Conservation (phyloP, 805 yeast species). For the Saccharomycopsis sp. region DNA sequence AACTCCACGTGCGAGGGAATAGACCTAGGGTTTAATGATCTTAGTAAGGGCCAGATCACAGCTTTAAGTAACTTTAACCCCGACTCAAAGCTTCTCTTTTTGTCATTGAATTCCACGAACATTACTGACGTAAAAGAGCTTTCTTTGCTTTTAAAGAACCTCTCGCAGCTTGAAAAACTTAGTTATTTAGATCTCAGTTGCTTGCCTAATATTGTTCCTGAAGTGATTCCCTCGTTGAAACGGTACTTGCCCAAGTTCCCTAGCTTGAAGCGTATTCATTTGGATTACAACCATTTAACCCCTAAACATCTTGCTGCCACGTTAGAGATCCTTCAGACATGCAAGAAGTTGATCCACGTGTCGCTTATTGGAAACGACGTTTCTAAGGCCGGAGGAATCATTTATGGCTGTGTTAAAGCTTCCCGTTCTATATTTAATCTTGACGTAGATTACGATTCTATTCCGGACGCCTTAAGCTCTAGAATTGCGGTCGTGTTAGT, state of each 20-base stretch:
- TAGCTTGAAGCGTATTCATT: slow-evolving; percentile 55
- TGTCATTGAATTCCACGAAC: slow-evolving; percentile 63
- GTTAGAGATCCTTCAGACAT: slow-evolving; percentile 63
- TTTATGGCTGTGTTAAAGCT: slow-evolving; percentile 63
- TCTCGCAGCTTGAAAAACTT: slow-evolving; percentile 48
- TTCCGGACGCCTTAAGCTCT: slow-evolving; percentile 60
- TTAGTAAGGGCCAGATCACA: slow-evolving; percentile 31
- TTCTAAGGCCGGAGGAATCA: slow-evolving; percentile 55
- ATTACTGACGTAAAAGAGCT: slow-evolving; percentile 46
- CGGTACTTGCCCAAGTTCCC: slow-evolving; percentile 64
- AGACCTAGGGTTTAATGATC: slow-evolving; percentile 80
- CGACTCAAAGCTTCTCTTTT: slow-evolving; percentile 33
- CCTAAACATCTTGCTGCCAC: slow-evolving; percentile 50
- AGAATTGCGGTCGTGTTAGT: slow-evolving; percentile 73
- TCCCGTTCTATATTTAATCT: slow-evolving; percentile 59
- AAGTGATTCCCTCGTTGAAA: slow-evolving; percentile 48
- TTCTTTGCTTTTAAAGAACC: slow-evolving; percentile 40
- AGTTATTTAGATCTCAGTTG: slow-evolving; percentile 72
- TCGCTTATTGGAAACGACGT: slow-evolving; percentile 57
- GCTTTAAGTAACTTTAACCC: slow-evolving; percentile 21
- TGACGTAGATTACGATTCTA: slow-evolving; percentile 56
- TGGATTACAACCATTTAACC: slow-evolving; percentile 61
- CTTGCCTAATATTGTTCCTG: slow-evolving; percentile 61
- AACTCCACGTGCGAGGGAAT: slow-evolving; percentile 51
- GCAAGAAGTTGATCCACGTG: slow-evolving; percentile 59